These are phyloP conservation scores for Ceratocystis cubensis DNA, from an alignment of 2,329 filamentous ascomycete genomes.

Conservation along the genomic window DNA sequence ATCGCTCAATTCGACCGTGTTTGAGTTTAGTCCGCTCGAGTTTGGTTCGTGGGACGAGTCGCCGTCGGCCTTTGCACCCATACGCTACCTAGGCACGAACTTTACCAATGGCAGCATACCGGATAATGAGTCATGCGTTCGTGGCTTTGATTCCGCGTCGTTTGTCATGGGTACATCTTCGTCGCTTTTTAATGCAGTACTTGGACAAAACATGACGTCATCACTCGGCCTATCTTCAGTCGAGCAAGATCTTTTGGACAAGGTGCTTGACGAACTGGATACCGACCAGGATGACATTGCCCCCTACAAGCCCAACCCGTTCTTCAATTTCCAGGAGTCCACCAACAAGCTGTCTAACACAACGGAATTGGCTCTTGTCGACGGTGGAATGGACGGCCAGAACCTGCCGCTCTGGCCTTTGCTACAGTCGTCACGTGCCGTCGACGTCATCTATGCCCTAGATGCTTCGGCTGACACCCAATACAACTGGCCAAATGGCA, in stretches of 20 bases:
- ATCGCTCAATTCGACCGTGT: slow-evolving; percentile 46
- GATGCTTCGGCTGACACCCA: slow-evolving; percentile 52
- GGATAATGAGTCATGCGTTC: slow-evolving; percentile 36
- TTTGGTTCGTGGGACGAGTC: slow-evolving; percentile 52
- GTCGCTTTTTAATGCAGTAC: slow-evolving; percentile 67
- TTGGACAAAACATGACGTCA: slow-evolving; percentile 33
- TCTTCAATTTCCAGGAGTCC: slow-evolving; percentile 38
- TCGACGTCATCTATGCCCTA: slow-evolving; percentile 53
- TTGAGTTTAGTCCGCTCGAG: slow-evolving; percentile 54
- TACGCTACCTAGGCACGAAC: slow-evolving; percentile 47
- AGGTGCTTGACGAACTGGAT: slow-evolving; percentile 45
- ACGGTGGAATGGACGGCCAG: slow-evolving; percentile 67
- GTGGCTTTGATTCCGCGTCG: slow-evolving; percentile 66
- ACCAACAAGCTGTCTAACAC: slow-evolving; percentile 34
- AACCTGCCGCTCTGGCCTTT: slow-evolving; percentile 67
- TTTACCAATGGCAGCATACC: slow-evolving; percentile 39
- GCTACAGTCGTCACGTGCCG: slow-evolving; percentile 35
- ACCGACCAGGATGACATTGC: slow-evolving; percentile 60
- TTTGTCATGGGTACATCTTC: slow-evolving; percentile 75
- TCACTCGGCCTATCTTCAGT: slow-evolving; percentile 25
- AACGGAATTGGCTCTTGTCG: slow-evolving; percentile 56
- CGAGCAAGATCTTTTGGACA: slow-evolving; percentile 32
- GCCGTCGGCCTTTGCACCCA: slow-evolving; percentile 47
- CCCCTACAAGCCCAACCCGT: slow-evolving; percentile 51
- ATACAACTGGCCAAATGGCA: slow-evolving; percentile 48